Conservation (phyloP, 768 basidiomycete species). For the Pholiota molesta region DNA sequence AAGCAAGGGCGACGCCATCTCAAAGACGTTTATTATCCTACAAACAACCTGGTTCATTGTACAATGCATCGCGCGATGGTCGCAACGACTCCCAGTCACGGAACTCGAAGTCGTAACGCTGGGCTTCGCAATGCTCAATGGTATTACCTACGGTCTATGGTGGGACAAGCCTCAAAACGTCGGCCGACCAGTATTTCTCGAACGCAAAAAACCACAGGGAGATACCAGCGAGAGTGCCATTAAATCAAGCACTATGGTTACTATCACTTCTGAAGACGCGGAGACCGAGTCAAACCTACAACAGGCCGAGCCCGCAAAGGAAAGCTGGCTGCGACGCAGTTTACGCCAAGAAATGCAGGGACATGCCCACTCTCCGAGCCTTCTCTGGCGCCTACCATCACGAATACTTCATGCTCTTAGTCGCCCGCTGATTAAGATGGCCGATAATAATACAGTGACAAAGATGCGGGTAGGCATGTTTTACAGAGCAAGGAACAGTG, state of each 20-base stretch:
- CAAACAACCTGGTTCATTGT: slow-evolving; percentile 40
- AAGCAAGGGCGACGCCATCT: slow-evolving; percentile 36
- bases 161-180: slow-evolving; percentile 43
- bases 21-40: slow-evolving; percentile 34
- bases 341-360: too few relatives aligned
- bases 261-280: neutral
- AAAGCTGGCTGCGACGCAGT: neutral
- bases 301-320: too few relatives aligned
- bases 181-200: neutral
- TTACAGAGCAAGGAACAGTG: neutral
- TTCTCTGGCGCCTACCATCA: neutral
- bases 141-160: slow-evolving; percentile 35
- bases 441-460: too few relatives aligned
- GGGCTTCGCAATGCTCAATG: slow-evolving; percentile 33
- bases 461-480: neutral
- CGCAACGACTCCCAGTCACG: slow-evolving; percentile 30
- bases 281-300: too few relatives aligned
- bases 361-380: too few relatives aligned
- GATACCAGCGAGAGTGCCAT: neutral
- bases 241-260: neutral
- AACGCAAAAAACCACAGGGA: neutral
- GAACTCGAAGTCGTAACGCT: slow-evolving; percentile 39
- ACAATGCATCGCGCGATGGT: slow-evolving; percentile 29
- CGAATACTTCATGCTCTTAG: too few relatives aligned
- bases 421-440: too few relatives aligned